A percentile compares a stretch with the other conserved stretches of the same genome.
These are phyloP conservation scores for Rubroshorea leprosula DNA, from an alignment of 345 rosid genomes.

Conservation along the genomic window DNA sequence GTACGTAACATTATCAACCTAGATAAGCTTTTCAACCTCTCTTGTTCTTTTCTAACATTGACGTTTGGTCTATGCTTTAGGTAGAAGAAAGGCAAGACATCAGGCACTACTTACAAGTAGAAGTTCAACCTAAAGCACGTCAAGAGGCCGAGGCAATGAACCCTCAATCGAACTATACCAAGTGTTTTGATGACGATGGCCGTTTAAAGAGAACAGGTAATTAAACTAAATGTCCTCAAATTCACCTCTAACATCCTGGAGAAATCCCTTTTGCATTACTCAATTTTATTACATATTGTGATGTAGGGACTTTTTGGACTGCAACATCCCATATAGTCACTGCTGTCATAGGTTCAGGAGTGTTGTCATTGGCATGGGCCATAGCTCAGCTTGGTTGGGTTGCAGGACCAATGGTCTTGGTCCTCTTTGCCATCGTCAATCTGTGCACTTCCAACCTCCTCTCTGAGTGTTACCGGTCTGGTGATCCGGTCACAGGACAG, in stretches of 20 bases:
- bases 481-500: constrained; percentile 28
- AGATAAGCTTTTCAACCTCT: not conserved
- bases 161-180: constrained; percentile 36
- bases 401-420: constrained; percentile 30
- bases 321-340: constrained; percentile 42
- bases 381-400: constrained; percentile 40
- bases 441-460: constrained; percentile 27
- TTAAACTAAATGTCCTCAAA: too few species aligned
- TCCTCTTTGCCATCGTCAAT: constrained; percentile 25
- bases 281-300: not conserved
- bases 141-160: constrained; percentile 26
- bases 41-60: not conserved
- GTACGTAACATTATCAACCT: constrained; percentile 18
- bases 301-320: constrained; percentile 32
- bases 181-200: constrained; percentile 57
- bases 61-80: constrained; percentile 22
- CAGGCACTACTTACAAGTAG: constrained; percentile 47
- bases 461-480: constrained; percentile 29
- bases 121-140: constrained; percentile 31
- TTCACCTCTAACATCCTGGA: too few species aligned
- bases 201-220: constrained; percentile 53
- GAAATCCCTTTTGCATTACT: too few species aligned
- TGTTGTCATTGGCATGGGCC: constrained; percentile 42
- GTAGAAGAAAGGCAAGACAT: constrained; percentile 44
- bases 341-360: constrained; percentile 43